Percentiles rank a stretch among this genome's conserved stretches.
Conservation (phyloP, 371 early-diverging fungal species). For the Blakeslea trispora region DNA sequence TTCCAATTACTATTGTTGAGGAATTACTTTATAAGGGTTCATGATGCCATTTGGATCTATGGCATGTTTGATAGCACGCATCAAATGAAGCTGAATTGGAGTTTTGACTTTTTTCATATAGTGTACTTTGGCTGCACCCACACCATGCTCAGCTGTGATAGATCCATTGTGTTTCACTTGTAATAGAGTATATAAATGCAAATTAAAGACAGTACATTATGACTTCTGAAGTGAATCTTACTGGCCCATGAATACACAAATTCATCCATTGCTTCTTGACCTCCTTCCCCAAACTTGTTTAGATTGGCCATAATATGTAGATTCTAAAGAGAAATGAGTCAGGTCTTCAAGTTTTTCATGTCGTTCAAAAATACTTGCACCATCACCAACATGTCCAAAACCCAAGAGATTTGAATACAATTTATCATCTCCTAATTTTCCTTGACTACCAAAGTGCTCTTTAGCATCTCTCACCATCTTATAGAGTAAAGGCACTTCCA, state of each 20-base stretch:
- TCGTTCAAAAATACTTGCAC: too few species aligned
- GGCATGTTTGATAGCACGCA: constrained; percentile 69
- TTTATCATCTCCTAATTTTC: constrained; percentile 46
- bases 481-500: constrained; percentile 82
- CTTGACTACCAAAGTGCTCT: constrained; percentile 46
- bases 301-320: constrained; percentile 88
- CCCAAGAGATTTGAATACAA: constrained; percentile 61
- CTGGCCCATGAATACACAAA: constrained; percentile 81
- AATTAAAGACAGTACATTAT: background rate
- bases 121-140: constrained; percentile 63
- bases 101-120: constrained; percentile 61
- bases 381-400: constrained; percentile 92
- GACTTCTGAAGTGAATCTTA: constrained; percentile 3
- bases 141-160: constrained; percentile 73
- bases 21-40: constrained; percentile 80
- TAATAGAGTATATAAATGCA: too few species aligned
- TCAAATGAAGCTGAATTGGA: constrained; percentile 49
- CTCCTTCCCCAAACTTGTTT: constrained; percentile 44
- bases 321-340: constrained; percentile 57
- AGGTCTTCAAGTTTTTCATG: constrained; percentile 6
- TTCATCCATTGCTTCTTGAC: constrained; percentile 75
- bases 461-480: constrained; percentile 74
- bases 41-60: constrained; percentile 86
- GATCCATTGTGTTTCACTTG: constrained; percentile 45
- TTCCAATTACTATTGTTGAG: constrained; percentile 47